Percentiles rank a stretch among this genome's conserved stretches.
Conservation (phyloP, 2,329 filamentous ascomycete genomes). For the Pestalotiopsis sp. region DNA sequence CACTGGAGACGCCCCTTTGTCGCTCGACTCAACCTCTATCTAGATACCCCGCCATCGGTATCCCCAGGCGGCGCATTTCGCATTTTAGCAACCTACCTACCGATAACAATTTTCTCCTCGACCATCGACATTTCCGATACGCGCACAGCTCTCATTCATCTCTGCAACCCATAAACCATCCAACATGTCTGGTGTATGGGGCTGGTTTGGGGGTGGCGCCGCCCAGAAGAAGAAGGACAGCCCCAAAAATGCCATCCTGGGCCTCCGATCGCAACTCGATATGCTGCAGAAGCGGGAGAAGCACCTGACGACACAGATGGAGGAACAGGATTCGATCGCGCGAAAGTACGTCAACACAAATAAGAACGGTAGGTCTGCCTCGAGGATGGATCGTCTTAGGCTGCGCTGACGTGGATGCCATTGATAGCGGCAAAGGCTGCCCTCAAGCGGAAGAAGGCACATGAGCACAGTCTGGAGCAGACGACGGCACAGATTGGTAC, state of each 20-base stretch:
- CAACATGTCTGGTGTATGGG: conserved; percentile 72
- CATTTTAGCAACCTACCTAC: conserved; percentile 12
- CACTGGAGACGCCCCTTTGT: neutral
- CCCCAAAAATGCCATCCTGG: conserved; percentile 95
- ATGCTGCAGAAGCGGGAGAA: conserved; percentile 98
- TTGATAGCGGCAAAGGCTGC: conserved; percentile 82
- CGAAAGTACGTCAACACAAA: conserved; percentile 87
- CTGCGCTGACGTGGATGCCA: conserved; percentile 24
- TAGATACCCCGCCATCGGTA: conserved; percentile 13
- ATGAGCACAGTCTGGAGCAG: conserved; percentile 90
- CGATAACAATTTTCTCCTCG: conserved; percentile 14
- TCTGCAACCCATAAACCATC: conserved; percentile 4
- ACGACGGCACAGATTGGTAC: conserved; percentile 88
- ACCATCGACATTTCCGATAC: neutral
- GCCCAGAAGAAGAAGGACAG: conserved; percentile 88
- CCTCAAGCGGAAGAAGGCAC: conserved; percentile 89
- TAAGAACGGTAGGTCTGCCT: conserved; percentile 75
- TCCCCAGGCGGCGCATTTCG: neutral
- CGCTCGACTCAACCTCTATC: neutral
- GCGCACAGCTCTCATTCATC: neutral
- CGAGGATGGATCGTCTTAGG: conserved; percentile 3
- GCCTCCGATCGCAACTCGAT: conserved; percentile 84
- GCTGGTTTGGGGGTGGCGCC: conserved; percentile 87
- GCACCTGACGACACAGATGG: conserved; percentile 88
- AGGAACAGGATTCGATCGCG: conserved; percentile 86